Conservation (phyloP, 2,329 filamentous ascomycete genomes). For the Exophiala sp. region DNA sequence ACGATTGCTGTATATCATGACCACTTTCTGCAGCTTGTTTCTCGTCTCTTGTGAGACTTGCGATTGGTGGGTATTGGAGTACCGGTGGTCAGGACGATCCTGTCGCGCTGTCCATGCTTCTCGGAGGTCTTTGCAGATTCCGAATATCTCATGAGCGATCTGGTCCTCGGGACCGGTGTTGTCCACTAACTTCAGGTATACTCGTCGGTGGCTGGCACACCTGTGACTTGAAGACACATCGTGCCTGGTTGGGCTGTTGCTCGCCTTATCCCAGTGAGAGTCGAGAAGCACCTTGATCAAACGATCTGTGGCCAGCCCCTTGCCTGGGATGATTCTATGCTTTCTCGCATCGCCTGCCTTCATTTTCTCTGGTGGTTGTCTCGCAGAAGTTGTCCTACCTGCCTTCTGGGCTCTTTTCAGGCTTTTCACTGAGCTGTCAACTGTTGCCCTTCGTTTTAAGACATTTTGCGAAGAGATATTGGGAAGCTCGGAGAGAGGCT, state of each 20-base stretch:
- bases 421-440: not conserved
- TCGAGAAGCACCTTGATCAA: not conserved
- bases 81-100: not conserved
- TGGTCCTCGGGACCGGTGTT: not conserved
- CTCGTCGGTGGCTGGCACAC: not conserved
- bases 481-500: slow-evolving; percentile 5
- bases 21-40: not conserved
- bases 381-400: not conserved
- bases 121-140: not conserved
- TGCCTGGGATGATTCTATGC: not conserved
- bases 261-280: not conserved
- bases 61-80: not conserved
- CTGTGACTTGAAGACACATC: not conserved
- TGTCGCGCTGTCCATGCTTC: not conserved
- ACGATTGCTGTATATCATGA: not conserved
- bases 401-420: not conserved
- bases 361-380: not conserved
- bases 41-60: not conserved
- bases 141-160: not conserved
- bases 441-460: not conserved
- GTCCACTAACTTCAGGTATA: not conserved
- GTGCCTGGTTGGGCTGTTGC: not conserved
- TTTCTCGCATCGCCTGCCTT: not conserved
- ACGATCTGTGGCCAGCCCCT: not conserved
- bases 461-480: slow-evolving; percentile 5